Evolutionary conservation across 441 rosid genomes (phyloP).

Genomic region (Erysimum cheiri): DNA sequence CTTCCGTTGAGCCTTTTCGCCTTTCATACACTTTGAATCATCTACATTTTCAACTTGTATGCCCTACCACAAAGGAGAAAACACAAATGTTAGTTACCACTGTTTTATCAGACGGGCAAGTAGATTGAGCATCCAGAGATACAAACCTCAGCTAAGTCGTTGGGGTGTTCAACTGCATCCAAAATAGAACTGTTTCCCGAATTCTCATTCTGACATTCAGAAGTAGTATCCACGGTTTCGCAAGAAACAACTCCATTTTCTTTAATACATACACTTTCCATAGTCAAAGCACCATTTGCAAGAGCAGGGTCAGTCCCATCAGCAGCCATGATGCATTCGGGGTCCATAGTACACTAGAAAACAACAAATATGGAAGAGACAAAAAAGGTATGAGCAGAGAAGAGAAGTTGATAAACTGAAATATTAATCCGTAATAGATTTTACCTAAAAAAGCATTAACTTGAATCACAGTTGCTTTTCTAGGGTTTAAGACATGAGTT

Average conservation of each 20-base stretch:
- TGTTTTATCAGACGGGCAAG: neutral
- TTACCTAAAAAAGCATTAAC: constrained; percentile 11
- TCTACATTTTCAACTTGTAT: constrained; percentile 51
- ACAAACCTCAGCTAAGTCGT: constrained; percentile 40
- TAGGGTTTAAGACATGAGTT: constrained; percentile 7
- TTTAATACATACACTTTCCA: constrained; percentile 32
- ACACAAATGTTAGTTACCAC: constrained; percentile 17
- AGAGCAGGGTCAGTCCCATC: constrained; percentile 57
- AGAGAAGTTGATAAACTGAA: neutral
- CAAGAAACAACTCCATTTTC: constrained; percentile 46
- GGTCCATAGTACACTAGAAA: constrained; percentile 69
- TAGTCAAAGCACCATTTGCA: constrained; percentile 43
- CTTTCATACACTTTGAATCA: constrained; percentile 48
- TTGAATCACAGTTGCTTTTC: neutral
- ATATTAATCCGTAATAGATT: neutral
- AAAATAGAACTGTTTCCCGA: constrained; percentile 44
- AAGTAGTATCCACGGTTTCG: constrained; percentile 30
- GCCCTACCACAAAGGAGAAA: constrained; percentile 42
- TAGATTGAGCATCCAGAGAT: constrained; percentile 18
- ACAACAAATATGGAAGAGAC: constrained; percentile 33
- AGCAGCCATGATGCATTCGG: constrained; percentile 44
- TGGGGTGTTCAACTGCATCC: constrained; percentile 47
- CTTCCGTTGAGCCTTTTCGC: constrained; percentile 55
- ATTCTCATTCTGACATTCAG: constrained; percentile 46
- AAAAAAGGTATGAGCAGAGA: neutral